Evolutionary conservation across 768 basidiomycete genomes (phyloP), one percentile per base, ranked within the genome.

Genomic region (Chlorophyllum brunneum): DNA sequence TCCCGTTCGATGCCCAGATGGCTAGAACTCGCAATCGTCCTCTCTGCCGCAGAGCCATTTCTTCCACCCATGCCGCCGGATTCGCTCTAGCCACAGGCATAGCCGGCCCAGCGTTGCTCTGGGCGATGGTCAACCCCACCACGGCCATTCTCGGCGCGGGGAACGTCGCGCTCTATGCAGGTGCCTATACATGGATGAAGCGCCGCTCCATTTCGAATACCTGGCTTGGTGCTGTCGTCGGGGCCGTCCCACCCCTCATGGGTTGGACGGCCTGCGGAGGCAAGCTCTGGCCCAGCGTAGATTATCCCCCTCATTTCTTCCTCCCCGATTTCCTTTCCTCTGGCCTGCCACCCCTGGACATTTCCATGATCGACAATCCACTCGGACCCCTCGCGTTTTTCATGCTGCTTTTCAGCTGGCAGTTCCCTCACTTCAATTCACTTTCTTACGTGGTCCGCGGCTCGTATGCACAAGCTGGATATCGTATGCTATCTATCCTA

Each of bases 231-330:
- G 78, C 92, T 0, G 75, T 98, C 18, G 95, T 99, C 2, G 97
- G 97, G 27, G 94, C 77, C 0, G 74, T 98, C 4, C 97, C 97
- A 5, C 94, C 95, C 2, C 70, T 99, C 45, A 98, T 99, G 89
- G 97, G 97, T 36, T 99, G 97, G 97, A 85, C 95, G 5, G 97
- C 97, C 1, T 91, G 89, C 53, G 95, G 94, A 1, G 92, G 89
- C 18, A 72, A 78, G 13, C 65, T 95, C 7, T 69, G 89, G 54
- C 89, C 90, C 0, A 76, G 78, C n/a, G 54, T 79, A 0, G 67
- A 75, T 24, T 77, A 86, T 58, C 82, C 87, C 0, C 54, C 84
- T 42, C 68, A 78, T 22, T 61, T 81, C 29, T 85, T 82, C 66
- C 78, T 85, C 47, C 87, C 86, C 2, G 66, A 81, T 1, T 80